Evolutionary conservation across 768 basidiomycete species (phyloP).

Genomic region (Scleroderma citrinum): DNA sequence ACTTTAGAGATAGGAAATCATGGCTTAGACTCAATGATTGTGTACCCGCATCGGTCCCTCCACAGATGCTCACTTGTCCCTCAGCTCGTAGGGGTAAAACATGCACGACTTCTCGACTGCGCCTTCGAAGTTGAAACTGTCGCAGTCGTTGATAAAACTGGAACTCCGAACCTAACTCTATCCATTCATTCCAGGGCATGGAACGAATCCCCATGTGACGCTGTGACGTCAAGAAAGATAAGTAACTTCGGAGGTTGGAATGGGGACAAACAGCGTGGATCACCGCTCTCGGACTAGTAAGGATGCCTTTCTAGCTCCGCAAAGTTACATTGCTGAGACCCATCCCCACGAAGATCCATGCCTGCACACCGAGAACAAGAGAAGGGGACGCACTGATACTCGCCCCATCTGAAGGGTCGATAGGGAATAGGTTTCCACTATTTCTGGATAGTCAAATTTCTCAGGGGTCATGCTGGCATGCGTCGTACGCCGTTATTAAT

Average conservation of each 20-base stretch:
- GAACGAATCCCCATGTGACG: conserved; percentile 69
- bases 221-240: conserved; percentile 32
- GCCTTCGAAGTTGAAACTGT: conserved; percentile 44
- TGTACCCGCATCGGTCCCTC: conserved; percentile 26
- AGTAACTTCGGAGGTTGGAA: background rate
- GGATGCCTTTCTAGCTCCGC: too few species aligned
- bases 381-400: conserved; percentile 55
- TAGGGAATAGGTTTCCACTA: conserved; percentile 52
- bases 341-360: background rate
- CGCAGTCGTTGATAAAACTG: conserved; percentile 52
- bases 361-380: conserved; percentile 19
- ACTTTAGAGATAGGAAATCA: background rate
- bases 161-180: conserved; percentile 62
- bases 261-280: too few species aligned
- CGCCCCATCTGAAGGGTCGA: conserved; percentile 62
- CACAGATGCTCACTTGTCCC: conserved; percentile 34
- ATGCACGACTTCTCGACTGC: conserved; percentile 42
- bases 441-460: conserved; percentile 44
- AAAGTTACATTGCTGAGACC: too few species aligned
- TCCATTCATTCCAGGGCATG: conserved; percentile 60
- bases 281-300: too few species aligned
- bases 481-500: too few species aligned
- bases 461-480: conserved; percentile 44
- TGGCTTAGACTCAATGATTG: background rate
- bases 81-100: conserved; percentile 42